A percentile compares a stretch with the other conserved stretches of the same genome.
Conservation (phyloP, 2,329 filamentous ascomycete species). For the Nothopassalora personata region DNA sequence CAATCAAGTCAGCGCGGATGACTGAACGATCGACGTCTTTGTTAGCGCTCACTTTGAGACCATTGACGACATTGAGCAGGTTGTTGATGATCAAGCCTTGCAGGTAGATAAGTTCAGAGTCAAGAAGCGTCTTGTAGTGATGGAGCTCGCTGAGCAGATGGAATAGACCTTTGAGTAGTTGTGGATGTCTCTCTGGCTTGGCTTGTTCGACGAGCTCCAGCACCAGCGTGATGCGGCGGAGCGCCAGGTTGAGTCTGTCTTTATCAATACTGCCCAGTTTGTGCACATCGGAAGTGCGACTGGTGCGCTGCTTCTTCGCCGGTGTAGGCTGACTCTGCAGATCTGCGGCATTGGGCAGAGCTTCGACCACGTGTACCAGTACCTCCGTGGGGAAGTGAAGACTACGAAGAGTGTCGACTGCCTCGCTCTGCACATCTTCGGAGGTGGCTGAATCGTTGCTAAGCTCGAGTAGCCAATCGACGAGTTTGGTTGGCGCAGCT, state of each 20-base stretch:
- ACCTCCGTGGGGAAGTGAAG: slow-evolving; percentile 69
- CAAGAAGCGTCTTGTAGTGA: slow-evolving; percentile 71
- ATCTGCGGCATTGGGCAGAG: slow-evolving; percentile 66
- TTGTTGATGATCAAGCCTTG: slow-evolving; percentile 79
- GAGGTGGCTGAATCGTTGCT: slow-evolving; percentile 33
- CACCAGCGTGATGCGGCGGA: slow-evolving; percentile 77
- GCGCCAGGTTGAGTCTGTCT: slow-evolving; percentile 59
- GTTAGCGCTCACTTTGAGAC: slow-evolving; percentile 51
- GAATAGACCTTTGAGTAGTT: slow-evolving; percentile 75
- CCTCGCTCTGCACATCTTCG: slow-evolving; percentile 47
- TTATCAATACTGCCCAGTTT: slow-evolving; percentile 58
- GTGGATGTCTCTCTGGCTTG: slow-evolving; percentile 66
- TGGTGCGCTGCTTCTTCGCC: slow-evolving; percentile 74
- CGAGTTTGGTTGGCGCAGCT: slow-evolving; percentile 55
- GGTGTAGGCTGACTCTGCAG: slow-evolving; percentile 63
- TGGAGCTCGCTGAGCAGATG: slow-evolving; percentile 80
- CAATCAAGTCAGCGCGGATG: slow-evolving; percentile 82
- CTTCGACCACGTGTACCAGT: slow-evolving; percentile 66
- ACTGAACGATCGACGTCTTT: slow-evolving; percentile 65
- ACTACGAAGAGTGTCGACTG: slow-evolving; percentile 66
- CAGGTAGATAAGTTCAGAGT: slow-evolving; percentile 84
- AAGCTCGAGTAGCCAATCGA: slow-evolving; percentile 58
- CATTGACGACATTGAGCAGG: slow-evolving; percentile 76
- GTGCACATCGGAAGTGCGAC: slow-evolving; percentile 56
- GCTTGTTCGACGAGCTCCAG: slow-evolving; percentile 83